phyloP scores from a whole-genome alignment of 345 rosid genomes.

The Pistacia integerrima region DNA sequence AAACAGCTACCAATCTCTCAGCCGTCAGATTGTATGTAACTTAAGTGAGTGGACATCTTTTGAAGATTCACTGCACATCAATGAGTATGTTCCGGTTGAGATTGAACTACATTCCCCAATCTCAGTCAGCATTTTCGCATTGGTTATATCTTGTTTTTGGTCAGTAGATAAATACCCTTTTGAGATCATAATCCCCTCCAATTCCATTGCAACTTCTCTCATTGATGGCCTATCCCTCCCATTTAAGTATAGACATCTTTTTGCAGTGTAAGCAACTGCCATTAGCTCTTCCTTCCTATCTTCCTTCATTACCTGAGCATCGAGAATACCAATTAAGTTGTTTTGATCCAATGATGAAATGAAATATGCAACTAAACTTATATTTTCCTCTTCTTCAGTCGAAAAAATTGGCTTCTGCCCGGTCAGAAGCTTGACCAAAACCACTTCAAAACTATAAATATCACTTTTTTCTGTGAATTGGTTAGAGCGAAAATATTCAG shows the following conservation, averaged over 20 bases:
- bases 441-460: no score
- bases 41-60: not conserved
- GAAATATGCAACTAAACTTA: constrained; percentile 20
- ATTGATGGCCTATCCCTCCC: constrained; percentile 25
- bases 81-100: not conserved
- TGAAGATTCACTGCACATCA: not conserved
- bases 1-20: no score
- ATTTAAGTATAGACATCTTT: constrained; percentile 7
- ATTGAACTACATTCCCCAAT: not conserved
- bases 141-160: not conserved
- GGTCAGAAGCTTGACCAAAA: no score
- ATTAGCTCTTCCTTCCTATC: not conserved
- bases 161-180: not conserved
- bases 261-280: constrained; percentile 16
- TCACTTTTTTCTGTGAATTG: constrained; percentile 10
- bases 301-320: not conserved
- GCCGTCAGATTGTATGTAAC: not conserved
- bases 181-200: not conserved
- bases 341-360: constrained; percentile 7
- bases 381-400: not conserved
- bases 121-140: not conserved
- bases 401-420: no score
- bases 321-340: constrained; percentile 2
- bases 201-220: constrained; percentile 16
- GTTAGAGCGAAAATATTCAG: constrained; percentile 3